Conservation (phyloP, 1,284 basidiomycete genomes). For the Malassezia sp. region DNA sequence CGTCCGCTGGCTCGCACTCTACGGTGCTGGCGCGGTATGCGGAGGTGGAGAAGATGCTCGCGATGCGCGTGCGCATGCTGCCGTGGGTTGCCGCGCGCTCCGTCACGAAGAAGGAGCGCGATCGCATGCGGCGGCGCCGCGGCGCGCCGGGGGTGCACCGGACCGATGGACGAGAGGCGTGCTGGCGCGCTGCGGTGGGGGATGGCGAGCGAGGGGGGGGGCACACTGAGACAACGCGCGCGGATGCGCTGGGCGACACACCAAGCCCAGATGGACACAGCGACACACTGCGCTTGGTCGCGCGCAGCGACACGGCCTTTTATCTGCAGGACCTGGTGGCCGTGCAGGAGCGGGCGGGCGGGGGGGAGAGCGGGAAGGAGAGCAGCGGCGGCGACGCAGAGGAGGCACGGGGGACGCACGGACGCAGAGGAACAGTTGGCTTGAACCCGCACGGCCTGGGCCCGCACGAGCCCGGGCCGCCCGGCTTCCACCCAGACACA, state of each 20-base stretch:
- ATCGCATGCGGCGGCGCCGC: neutral
- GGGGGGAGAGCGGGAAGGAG: too few relatives aligned
- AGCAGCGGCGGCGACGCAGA: too few relatives aligned
- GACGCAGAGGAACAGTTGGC: neutral
- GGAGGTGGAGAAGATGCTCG: constrained; percentile 11
- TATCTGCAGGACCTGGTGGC: neutral
- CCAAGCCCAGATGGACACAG: too few relatives aligned
- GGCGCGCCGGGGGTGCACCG: neutral
- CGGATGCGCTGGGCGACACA: too few relatives aligned
- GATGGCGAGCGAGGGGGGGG: too few relatives aligned
- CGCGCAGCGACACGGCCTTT: neutral
- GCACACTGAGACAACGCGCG: too few relatives aligned
- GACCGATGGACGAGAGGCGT: neutral
- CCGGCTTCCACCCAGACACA: too few relatives aligned
- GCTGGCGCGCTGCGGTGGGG: too few relatives aligned
- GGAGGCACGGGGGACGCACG: too few relatives aligned
- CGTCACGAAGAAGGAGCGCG: constrained; percentile 4
- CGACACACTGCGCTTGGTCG: neutral
- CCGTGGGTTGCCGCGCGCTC: constrained; percentile 10
- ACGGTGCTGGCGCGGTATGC: constrained; percentile 15
- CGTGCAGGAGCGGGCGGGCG: neutral
- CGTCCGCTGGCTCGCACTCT: neutral
- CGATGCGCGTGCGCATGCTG: neutral
- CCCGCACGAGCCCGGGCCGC: too few relatives aligned
- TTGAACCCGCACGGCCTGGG: neutral